Evolutionary conservation across 2,329 filamentous ascomycete species (phyloP).

Genomic region (Scedosporium dehoogii): DNA sequence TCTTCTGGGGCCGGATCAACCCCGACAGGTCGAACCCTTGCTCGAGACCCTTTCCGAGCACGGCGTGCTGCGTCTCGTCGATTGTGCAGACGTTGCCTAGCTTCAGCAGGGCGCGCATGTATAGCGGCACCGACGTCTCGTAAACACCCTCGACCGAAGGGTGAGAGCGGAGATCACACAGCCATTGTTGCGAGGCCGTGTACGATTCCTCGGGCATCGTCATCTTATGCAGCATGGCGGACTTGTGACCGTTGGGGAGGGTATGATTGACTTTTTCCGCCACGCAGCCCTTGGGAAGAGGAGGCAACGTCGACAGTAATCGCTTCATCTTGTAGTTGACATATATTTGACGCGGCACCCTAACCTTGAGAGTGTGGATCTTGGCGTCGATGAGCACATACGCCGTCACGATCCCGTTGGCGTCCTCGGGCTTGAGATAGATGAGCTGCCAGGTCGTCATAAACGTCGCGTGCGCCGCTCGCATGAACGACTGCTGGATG

Average conservation of each 20-base stretch:
- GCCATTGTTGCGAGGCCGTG: conserved; percentile 43
- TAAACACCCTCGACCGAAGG: conserved; percentile 95
- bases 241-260: conserved; percentile 88
- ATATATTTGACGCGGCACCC: conserved; percentile 81
- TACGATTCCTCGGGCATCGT: conserved; percentile 84
- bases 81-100: conserved; percentile 89
- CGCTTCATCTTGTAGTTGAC: conserved; percentile 84
- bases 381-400: conserved; percentile 91
- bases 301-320: conserved; percentile 63
- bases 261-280: conserved; percentile 92
- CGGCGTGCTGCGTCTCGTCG: conserved; percentile 80
- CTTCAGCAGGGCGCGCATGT: conserved; percentile 76
- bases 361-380: conserved; percentile 77
- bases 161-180: conserved; percentile 36
- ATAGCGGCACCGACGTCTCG: conserved; percentile 82
- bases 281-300: conserved; percentile 65
- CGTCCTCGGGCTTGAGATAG: conserved; percentile 74
- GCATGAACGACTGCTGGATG: conserved; percentile 67
- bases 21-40: conserved; percentile 82
- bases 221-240: conserved; percentile 87
- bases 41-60: conserved; percentile 85
- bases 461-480: conserved; percentile 83
- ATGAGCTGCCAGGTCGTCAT: conserved; percentile 92
- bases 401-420: conserved; percentile 75
- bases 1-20: conserved; percentile 58